Conservation (phyloP, 1,284 basidiomycete genomes). For the Testicularia cyperi region DNA sequence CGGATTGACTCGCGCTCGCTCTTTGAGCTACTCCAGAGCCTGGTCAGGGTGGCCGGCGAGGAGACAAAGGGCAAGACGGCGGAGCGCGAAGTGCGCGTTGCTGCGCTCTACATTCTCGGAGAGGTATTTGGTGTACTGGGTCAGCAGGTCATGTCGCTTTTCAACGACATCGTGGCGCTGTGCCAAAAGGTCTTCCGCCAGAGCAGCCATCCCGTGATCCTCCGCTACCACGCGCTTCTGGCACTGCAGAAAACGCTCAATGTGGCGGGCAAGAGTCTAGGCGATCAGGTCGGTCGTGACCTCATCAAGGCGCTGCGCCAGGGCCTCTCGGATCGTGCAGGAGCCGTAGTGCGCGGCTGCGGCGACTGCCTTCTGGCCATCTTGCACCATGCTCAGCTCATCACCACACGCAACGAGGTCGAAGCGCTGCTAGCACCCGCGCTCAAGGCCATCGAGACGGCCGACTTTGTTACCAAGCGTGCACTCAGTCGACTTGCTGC, state of each 20-base stretch:
- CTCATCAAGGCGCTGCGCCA: constrained; percentile 78
- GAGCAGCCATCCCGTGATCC: constrained; percentile 64
- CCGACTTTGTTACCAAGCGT: constrained; percentile 79
- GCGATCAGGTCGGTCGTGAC: constrained; percentile 78
- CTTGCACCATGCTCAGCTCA: constrained; percentile 49
- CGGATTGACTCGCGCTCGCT: constrained; percentile 75
- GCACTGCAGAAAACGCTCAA: constrained; percentile 75
- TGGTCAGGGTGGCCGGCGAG: constrained; percentile 39
- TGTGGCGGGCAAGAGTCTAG: constrained; percentile 78
- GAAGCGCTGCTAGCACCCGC: constrained; percentile 73
- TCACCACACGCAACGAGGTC: constrained; percentile 68
- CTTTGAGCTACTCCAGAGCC: constrained; percentile 75
- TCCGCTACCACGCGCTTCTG: constrained; percentile 78
- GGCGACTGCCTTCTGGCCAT: constrained; percentile 65
- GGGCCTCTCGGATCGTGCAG: constrained; percentile 77
- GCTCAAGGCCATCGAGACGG: constrained; percentile 73
- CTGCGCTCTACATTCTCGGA: constrained; percentile 74
- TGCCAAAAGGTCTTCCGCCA: constrained; percentile 36
- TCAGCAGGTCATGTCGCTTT: constrained; percentile 86
- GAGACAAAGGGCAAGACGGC: constrained; percentile 65
- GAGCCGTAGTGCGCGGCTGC: constrained; percentile 81
- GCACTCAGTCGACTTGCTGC: constrained; percentile 78
- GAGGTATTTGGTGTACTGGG: constrained; percentile 84
- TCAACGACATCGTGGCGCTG: constrained; percentile 71
- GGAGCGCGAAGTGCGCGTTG: constrained; percentile 75